These are phyloP conservation scores for Ottelia alismoides DNA, from an alignment of 106 monocot genomes.

Conservation along the genomic window DNA sequence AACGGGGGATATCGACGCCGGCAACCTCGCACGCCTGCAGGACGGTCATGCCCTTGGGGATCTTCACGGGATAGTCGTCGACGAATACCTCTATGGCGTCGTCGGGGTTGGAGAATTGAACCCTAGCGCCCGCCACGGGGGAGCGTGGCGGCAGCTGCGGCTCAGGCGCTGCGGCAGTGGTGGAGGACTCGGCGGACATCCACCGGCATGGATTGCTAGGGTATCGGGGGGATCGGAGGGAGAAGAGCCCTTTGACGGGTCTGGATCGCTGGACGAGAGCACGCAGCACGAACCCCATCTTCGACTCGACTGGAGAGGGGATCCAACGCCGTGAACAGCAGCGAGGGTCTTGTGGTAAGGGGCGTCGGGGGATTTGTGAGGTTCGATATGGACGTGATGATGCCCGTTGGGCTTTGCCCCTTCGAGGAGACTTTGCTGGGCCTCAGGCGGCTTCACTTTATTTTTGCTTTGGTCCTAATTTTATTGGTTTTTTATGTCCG, in stretches of 20 bases:
- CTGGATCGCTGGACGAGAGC: conserved; percentile 48
- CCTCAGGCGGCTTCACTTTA: too few species aligned
- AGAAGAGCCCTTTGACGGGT: too few species aligned
- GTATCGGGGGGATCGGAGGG: conserved; percentile 21
- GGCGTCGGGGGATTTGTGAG: neutral
- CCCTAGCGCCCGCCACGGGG: conserved; percentile 68
- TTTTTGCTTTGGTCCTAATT: too few species aligned
- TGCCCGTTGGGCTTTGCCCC: too few species aligned
- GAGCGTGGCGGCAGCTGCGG: conserved; percentile 29
- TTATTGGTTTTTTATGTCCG: too few species aligned
- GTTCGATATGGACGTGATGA: neutral
- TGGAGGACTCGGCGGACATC: conserved; percentile 51
- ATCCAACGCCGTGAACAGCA: too few species aligned
- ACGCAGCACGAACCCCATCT: conserved; percentile 43
- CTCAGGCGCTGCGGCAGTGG: conserved; percentile 23
- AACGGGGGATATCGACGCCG: conserved; percentile 87
- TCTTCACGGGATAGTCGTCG: conserved; percentile 77
- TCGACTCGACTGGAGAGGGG: too few species aligned
- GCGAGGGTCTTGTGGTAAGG: too few species aligned
- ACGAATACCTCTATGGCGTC: conserved; percentile 95
- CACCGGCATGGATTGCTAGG: conserved; percentile 19
- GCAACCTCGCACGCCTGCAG: conserved; percentile 96
- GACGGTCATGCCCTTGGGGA: conserved; percentile 94
- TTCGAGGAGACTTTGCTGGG: too few species aligned
- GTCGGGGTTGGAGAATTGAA: conserved; percentile 53